Base-by-base conservation (phyloP, 1,284 basidiomycete genomes). In the Cutaneotrichosporon arboriforme region DNA sequence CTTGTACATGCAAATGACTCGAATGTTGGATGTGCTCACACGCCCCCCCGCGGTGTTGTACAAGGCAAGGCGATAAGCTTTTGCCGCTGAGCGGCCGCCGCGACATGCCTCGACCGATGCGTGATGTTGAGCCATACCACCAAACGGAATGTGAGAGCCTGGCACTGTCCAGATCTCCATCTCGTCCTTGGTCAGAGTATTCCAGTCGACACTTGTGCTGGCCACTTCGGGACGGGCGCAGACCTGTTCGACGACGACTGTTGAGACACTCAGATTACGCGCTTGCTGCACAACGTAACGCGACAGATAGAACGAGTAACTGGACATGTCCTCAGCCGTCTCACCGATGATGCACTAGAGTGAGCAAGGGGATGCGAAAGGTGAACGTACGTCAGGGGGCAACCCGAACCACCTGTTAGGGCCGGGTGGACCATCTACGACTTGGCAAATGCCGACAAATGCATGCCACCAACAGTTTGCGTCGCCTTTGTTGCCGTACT, bases 401-500 rank as follows among this genome's bases (percentile, higher is more conserved):
- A 42, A n/a, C 14, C 65, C 58, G 44, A 73, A 70, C 18, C 58
- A 52, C 20, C 72, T 54, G 54, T 72, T 72, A 3, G 72, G 72
- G 14, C 72, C 72, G 4, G 57, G 57, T 12, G 69, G 69, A 4
- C 64, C 67, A 23, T 65, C 66, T 4, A 69, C 49, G 20, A 70
- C 61, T 59, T 74, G 70, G 46, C 72, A 75, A 45, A 64, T 65
- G 4, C 58, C 60, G 3, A 66, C 61, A 3, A 69, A 31, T 8
- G 55, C 36, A 37, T 63, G 59, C 69, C 70, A 75, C 67, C 69
- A 72, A 55, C 73, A 75, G 44, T 59, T 54, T 0, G 46, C 52
- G 9, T 66, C 59, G n/a, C 68, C 73, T 35, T 40, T 58, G 49
- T 75, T 73, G 2, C 73, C 73, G 63, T 64, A 75, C 9, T 49